These are phyloP conservation scores for Lolium perenne DNA, from an alignment of 176 grass and related monocot species.

Conservation along the genomic window DNA sequence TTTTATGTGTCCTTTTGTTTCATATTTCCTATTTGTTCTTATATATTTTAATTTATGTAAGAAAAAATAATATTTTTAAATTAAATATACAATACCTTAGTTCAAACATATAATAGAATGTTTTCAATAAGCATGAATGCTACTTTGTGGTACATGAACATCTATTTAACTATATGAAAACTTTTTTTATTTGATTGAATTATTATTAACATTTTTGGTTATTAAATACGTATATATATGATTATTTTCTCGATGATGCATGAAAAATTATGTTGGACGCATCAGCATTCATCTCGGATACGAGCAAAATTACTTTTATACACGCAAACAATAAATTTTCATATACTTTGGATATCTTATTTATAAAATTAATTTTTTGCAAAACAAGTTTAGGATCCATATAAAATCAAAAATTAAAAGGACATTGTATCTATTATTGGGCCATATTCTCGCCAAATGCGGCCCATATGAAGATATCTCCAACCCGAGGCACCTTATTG, in stretches of 20 bases:
- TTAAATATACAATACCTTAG: too few species aligned
- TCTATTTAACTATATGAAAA: neutral
- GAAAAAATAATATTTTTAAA: too few species aligned
- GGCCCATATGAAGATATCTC: neutral
- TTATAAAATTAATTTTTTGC: neutral
- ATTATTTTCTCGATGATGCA: too few species aligned
- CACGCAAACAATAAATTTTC: too few species aligned
- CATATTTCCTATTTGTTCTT: too few species aligned
- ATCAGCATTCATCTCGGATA: neutral
- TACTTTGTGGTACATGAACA: neutral
- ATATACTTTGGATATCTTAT: neutral
- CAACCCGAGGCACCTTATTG: neutral
- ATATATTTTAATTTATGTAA: too few species aligned
- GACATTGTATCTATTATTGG: neutral
- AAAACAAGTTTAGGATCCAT: neutral
- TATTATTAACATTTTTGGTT: neutral
- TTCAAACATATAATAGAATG: too few species aligned
- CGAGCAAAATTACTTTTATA: neutral
- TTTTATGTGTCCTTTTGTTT: too few species aligned
- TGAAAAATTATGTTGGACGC: neutral
- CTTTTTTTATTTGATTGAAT: neutral
- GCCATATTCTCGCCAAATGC: neutral
- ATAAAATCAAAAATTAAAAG: neutral
- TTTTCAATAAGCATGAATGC: too few species aligned
- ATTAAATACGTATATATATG: too few species aligned